Evolutionary conservation across 495 filamentous ascomycete genomes (phyloP).

Genomic region (Neurospora sublineolata): DNA sequence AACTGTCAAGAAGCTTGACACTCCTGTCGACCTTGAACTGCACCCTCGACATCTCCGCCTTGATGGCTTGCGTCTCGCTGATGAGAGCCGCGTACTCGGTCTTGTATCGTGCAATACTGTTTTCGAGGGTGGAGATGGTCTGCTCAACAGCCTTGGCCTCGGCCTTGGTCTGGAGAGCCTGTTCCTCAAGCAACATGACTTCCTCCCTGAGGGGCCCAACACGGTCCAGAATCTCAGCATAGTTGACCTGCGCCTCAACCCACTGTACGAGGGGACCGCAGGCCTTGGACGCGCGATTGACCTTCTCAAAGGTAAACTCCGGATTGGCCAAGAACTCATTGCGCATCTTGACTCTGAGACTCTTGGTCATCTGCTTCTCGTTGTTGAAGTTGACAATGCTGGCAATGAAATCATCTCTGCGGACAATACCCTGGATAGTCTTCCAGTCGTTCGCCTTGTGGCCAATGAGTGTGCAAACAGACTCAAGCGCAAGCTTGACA

Average conservation of each 20-base stretch:
- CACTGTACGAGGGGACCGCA: constrained; percentile 96
- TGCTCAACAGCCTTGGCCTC: constrained; percentile 86
- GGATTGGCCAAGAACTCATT: constrained; percentile 82
- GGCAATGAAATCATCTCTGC: constrained; percentile 91
- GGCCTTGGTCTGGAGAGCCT: constrained; percentile 84
- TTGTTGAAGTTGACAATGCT: constrained; percentile 98
- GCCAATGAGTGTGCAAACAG: constrained; percentile 86
- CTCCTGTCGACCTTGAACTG: constrained; percentile 97
- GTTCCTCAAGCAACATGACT: constrained; percentile 73
- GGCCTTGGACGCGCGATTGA: constrained; percentile 89
- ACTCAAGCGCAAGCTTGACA: constrained; percentile 85
- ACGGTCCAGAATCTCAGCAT: constrained; percentile 89
- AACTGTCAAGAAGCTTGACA: constrained; percentile 81
- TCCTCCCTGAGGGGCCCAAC: constrained; percentile 90
- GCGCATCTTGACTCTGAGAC: constrained; percentile 74
- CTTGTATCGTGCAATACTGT: constrained; percentile 93
- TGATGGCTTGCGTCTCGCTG: constrained; percentile 94
- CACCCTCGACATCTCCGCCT: constrained; percentile 87
- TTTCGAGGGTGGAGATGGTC: constrained; percentile 70
- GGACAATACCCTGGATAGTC: constrained; percentile 73
- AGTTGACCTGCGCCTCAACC: constrained; percentile 95
- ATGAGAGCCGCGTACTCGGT: constrained; percentile 91
- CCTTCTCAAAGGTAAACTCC: constrained; percentile 91
- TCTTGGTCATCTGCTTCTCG: constrained; percentile 83
- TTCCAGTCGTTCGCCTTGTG: constrained; percentile 88